phyloP scores from a whole-genome alignment of 2,329 filamentous ascomycete genomes.

The Calonectria henricotiae region DNA sequence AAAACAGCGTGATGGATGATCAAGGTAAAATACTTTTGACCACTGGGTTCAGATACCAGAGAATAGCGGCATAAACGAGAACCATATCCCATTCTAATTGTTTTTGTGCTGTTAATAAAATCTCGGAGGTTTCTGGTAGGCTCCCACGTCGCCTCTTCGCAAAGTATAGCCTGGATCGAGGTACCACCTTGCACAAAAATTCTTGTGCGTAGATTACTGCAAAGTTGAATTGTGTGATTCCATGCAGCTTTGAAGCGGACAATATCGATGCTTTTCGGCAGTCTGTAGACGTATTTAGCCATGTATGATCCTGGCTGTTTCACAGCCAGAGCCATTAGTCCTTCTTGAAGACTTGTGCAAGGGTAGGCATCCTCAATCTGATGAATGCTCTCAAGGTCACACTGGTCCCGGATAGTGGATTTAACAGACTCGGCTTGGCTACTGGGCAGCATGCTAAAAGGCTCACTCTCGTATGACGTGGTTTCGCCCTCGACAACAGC shows the following conservation, averaged over 20 bases:
- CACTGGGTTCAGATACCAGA: neutral
- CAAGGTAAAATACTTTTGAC: conserved; percentile 7
- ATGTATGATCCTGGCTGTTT: conserved; percentile 37
- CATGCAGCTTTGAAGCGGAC: conserved; percentile 16
- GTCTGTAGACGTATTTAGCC: conserved; percentile 23
- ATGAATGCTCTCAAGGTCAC: neutral
- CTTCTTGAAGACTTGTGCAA: conserved; percentile 58
- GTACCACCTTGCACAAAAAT: conserved; percentile 3
- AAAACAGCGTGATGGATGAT: conserved; percentile 26
- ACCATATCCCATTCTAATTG: conserved; percentile 17
- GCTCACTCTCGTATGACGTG: neutral
- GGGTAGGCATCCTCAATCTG: conserved; percentile 57
- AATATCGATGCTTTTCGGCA: conserved; percentile 10
- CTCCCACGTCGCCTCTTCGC: conserved; percentile 20
- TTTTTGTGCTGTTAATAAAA: neutral
- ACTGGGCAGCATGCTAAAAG: conserved; percentile 1
- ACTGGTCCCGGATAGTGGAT: neutral
- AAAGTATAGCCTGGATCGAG: conserved; percentile 13
- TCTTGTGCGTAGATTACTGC: conserved; percentile 23
- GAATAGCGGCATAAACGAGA: conserved; percentile 14
- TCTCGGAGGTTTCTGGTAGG: neutral
- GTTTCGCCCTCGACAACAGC: neutral
- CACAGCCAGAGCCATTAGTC: conserved; percentile 52
- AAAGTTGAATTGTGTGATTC: conserved; percentile 7
- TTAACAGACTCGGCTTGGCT: neutral